Percentiles rank a stretch among this genome's conserved stretches.
Evolutionary conservation across 2,329 filamentous ascomycete genomes (phyloP).

Genomic region (Gyromitra esculenta): DNA sequence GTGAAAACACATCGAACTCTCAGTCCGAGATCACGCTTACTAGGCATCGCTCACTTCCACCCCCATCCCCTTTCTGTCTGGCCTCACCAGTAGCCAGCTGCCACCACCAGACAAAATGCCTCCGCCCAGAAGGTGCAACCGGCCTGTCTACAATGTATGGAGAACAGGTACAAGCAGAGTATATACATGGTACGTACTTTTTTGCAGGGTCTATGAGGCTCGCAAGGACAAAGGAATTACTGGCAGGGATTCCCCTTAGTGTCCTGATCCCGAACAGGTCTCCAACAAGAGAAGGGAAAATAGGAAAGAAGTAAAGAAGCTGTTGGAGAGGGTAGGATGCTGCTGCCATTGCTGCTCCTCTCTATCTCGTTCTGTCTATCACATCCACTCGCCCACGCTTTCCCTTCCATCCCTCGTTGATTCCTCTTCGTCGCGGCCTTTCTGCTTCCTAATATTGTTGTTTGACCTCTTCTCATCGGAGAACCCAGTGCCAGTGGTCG

Average conservation of each 20-base stretch:
- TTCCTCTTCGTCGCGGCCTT: conserved; percentile 34
- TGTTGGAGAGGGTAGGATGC: conserved; percentile 25
- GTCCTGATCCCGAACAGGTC: conserved; percentile 6
- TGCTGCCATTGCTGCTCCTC: conserved; percentile 8
- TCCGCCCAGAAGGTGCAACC: conserved; percentile 43
- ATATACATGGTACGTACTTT: conserved; percentile 21
- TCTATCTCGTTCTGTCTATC: conserved; percentile 14
- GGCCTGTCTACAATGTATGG: conserved; percentile 21
- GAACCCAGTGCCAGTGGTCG: conserved; percentile 41
- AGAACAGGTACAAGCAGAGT: conserved; percentile 32
- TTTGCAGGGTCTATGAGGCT: conserved; percentile 31
- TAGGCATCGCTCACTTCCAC: conserved; percentile 41
- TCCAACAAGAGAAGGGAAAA: conserved; percentile 18
- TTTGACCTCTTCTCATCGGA: conserved; percentile 45
- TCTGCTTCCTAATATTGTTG: conserved; percentile 36
- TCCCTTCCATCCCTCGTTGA: conserved; percentile 13
- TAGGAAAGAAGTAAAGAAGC: conserved; percentile 13
- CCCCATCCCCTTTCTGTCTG: conserved; percentile 31
- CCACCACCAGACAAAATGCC: conserved; percentile 41
- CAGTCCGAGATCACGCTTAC: conserved; percentile 50
- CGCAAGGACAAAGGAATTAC: conserved; percentile 32
- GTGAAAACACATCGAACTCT: conserved; percentile 51
- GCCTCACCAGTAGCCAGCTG: conserved; percentile 32
- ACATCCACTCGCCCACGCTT: conserved; percentile 25
- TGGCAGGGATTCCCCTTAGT: conserved; percentile 26